Conservation (phyloP, 164 flowering plant species). For the Vitis riparia region DNA sequence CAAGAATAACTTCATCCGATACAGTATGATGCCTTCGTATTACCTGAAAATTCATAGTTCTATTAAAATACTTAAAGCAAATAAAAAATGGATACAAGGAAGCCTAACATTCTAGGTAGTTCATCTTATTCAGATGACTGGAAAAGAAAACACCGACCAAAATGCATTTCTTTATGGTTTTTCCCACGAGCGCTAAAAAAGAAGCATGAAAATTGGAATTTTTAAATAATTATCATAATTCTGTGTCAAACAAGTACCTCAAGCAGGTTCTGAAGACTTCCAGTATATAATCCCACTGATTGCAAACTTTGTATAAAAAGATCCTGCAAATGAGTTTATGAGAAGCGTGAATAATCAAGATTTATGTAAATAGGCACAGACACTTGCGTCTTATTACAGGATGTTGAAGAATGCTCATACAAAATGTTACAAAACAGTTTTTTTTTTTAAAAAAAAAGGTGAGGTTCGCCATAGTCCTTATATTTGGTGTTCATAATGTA, state of each 20-base stretch:
- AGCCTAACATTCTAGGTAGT: not conserved
- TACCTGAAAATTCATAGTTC: conserved; percentile 43
- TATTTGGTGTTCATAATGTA: not conserved
- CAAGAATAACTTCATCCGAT: conserved; percentile 75
- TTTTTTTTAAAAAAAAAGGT: not conserved
- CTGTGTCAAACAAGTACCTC: conserved; percentile 50
- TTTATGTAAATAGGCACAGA: not conserved
- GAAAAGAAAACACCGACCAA: not conserved
- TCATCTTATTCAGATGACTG: not conserved
- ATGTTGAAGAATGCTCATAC: not conserved
- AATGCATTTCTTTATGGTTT: not conserved
- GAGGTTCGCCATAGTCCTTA: not conserved
- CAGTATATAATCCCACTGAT: conserved; percentile 70
- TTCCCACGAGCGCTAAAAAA: not conserved
- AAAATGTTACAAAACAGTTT: not conserved
- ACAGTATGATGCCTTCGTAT: conserved; percentile 52
- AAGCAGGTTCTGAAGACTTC: conserved; percentile 66
- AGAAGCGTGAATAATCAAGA: conserved; percentile 7
- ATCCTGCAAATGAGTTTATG: conserved; percentile 53
- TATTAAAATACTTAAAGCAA: not conserved
- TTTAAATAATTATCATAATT: not conserved
- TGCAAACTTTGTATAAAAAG: conserved; percentile 83
- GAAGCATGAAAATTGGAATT: not conserved
- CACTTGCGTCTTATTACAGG: not conserved
- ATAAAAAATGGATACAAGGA: conserved; percentile 1